Evolutionary conservation across 306 rosid species (phyloP), one percentile per base, ranked within the genome.

Genomic region (Cucurbita ficifolia): DNA sequence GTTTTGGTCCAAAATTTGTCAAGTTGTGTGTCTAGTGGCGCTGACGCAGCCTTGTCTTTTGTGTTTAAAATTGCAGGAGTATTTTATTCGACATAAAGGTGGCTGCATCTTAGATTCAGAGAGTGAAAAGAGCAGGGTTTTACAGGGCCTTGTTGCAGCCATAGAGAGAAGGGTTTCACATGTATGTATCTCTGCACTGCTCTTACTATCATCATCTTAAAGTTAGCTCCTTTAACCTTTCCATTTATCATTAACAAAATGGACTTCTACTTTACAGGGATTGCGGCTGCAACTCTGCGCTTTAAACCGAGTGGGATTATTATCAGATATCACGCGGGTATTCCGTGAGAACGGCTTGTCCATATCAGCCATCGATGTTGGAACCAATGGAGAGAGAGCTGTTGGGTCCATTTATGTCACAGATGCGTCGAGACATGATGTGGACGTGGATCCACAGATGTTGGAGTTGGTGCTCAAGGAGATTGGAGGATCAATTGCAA

Each of bases 91-190:
- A 74, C 96, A 85, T 61, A 77, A 77, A 71, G 83, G 76, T 43
- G 83, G 85, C 7, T 64, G 80, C 70, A 77, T 64, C 8, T 76
- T 85, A 64, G 80, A 64, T 43, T 65, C 73, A 2, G 87, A 91
- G 68, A 75, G 76, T 39, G 92, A 95, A 72, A 87, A 85, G 75
- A 82, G 70, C 21, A 85, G 79, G 80, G 87, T 91, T 33, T 69
- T 76, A 35, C 77, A 83, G 18, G 88, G 92, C 74, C 69, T 91
- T 75, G 74, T 86, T 67, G 95, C 99, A 19, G 97, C 99, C 8
- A 81, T 89, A 53, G 99, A 88, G 79, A 84, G 99, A 11, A 86
- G 99, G 80, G 80, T 87, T 50, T 89, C 97, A 1, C 96, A 81
- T 70, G 96, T 89, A 87, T 42, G 90, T 50, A 1, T 48, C 21